Percentiles rank a stretch among this genome's conserved stretches.
phyloP scores from a whole-genome alignment of 2,329 filamentous ascomycete species.

The Macrophomina phaseolina region DNA sequence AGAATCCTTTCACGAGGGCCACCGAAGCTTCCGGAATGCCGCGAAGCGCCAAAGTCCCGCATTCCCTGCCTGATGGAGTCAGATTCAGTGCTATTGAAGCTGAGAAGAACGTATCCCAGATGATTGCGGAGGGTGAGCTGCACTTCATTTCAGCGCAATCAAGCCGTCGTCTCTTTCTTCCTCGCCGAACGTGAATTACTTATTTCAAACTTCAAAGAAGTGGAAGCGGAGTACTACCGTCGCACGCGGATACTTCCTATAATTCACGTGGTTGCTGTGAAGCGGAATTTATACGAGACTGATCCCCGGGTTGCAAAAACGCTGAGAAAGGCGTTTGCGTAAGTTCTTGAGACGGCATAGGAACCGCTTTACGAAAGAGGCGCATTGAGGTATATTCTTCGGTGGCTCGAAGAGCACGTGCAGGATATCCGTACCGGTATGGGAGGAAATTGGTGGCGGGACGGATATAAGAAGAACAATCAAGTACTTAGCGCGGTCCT shows the following conservation, averaged over 20 bases:
- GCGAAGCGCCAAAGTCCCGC: constrained; percentile 26
- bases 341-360: constrained; percentile 31
- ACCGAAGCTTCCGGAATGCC: constrained; percentile 27
- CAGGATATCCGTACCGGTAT: constrained; percentile 27
- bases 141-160: not conserved
- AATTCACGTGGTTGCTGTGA: constrained; percentile 23
- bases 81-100: constrained; percentile 32
- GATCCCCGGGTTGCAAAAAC: constrained; percentile 33
- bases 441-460: constrained; percentile 31
- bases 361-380: constrained; percentile 29
- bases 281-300: constrained; percentile 31
- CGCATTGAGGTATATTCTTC: constrained; percentile 33
- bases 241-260: not conserved
- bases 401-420: constrained; percentile 33
- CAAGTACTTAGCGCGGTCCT: constrained; percentile 32
- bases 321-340: constrained; percentile 32
- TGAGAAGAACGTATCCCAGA: not conserved
- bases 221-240: not conserved
- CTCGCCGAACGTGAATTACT: not conserved
- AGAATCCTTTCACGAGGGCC: constrained; percentile 27
- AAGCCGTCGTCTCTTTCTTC: not conserved
- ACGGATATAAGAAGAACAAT: constrained; percentile 32
- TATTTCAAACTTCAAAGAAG: not conserved
- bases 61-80: constrained; percentile 29
- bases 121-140: not conserved